Base-by-base conservation (phyloP, 495 filamentous ascomycete species). In the Oidiodendron maius region DNA sequence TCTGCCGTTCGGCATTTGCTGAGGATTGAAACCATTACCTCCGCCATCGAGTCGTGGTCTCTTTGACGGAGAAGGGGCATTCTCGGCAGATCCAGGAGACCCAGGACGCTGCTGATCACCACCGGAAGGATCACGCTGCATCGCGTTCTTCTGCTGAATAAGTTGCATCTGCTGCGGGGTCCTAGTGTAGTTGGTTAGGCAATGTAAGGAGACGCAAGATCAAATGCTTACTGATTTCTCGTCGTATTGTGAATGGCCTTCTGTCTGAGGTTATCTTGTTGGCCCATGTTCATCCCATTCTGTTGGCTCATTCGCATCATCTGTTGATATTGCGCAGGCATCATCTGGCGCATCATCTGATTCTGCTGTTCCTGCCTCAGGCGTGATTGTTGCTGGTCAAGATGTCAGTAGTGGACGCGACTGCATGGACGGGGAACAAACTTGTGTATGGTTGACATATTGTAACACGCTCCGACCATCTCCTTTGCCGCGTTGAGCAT, bases 1-100 rank as follows among this genome's bases (percentile, higher is more conserved):
- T 54, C 85, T 80, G 57, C 86, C 89, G 65, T 88, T 89, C 30
- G 80, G 83, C 64, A 84, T 84, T 47, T 55, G 54, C 28, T 79
- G 80, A 56, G 83, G 84, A 48, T 82, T 81, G 58, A 86, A 87
- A 59, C 84, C 85, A 20, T 74, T 72, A 32, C 75, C 77, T 30
- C 26, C 26, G 53, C 77, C 77, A 50, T 96, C 93, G 32, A 96
- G 75, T 30, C 91, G 87, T n/a, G 82, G 84, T 59, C 93, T 76
- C 69, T 98, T 98, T 45, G 83, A 87, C 8, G 93, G 91, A 18
- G 93, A 96, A 4, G 89, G 86, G 23, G 88, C 88, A 59, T 95
- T 95, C 35, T 96, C 91, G 22, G 78, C 80, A 5, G 84, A 82
- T 23, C 84, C 79, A 4, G 89, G 89, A 28, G 88, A 96, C 51